Evolutionary conservation across 805 yeast genomes (phyloP).

Genomic region (Lachancea quebecensis): DNA sequence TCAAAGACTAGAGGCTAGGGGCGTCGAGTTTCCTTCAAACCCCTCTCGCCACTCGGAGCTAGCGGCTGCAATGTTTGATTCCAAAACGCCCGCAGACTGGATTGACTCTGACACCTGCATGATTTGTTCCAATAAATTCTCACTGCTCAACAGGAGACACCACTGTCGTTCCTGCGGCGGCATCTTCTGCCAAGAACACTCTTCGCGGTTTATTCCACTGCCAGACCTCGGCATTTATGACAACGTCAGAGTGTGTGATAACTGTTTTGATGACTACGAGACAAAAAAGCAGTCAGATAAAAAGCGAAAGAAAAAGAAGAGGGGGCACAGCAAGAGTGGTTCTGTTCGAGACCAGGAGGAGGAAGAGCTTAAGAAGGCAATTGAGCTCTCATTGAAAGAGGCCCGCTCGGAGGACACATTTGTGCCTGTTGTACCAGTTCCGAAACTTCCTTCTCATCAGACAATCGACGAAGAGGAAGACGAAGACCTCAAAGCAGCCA

Average conservation of each 20-base stretch:
- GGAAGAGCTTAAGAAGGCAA: constrained; percentile 70
- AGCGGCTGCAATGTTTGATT: constrained; percentile 58
- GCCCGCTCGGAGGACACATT: constrained; percentile 26
- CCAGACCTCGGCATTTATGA: constrained; percentile 81
- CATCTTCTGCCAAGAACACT: constrained; percentile 79
- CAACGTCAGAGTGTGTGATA: constrained; percentile 91
- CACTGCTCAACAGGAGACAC: constrained; percentile 83
- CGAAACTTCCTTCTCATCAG: background rate
- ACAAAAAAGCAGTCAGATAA: constrained; percentile 28
- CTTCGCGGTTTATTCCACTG: constrained; percentile 62
- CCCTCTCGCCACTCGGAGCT: constrained; percentile 21
- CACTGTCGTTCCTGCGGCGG: constrained; percentile 98
- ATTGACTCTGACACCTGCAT: constrained; percentile 91
- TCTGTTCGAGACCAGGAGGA: constrained; percentile 47
- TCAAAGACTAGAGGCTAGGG: constrained; percentile 52
- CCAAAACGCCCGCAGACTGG: constrained; percentile 97
- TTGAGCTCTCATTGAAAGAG: constrained; percentile 71
- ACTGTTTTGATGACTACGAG: constrained; percentile 62
- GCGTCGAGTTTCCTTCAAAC: constrained; percentile 55
- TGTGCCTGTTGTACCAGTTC: constrained; percentile 20
- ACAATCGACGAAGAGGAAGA: constrained; percentile 53
- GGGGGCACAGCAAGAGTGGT: constrained; percentile 13
- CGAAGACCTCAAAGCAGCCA: constrained; percentile 88
- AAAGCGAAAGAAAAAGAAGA: constrained; percentile 19
- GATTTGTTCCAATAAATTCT: constrained; percentile 78